These are phyloP conservation scores for Thielaviopsis ethacetica DNA, from an alignment of 2,329 filamentous ascomycete species.

Conservation along the genomic window DNA sequence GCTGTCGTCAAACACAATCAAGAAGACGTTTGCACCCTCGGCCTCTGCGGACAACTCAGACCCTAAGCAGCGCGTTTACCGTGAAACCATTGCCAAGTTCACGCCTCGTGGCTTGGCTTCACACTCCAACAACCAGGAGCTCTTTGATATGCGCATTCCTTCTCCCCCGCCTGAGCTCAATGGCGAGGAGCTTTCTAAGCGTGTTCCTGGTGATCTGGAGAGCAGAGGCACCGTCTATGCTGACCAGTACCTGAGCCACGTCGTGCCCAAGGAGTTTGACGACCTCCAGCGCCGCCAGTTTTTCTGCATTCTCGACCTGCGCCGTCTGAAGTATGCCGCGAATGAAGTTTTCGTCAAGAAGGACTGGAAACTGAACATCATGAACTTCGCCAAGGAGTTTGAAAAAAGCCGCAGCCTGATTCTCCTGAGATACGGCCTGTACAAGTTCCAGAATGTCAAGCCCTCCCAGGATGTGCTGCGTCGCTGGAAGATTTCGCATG, in stretches of 20 bases:
- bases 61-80: constrained; percentile 25
- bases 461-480: constrained; percentile 40
- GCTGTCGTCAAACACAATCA: constrained; percentile 27
- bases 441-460: constrained; percentile 46
- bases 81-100: constrained; percentile 30
- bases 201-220: constrained; percentile 35
- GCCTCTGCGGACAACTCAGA: constrained; percentile 27
- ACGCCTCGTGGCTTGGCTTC: constrained; percentile 33
- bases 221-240: constrained; percentile 40
- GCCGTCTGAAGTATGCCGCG: constrained; percentile 43
- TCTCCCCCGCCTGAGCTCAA: constrained; percentile 39
- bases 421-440: constrained; percentile 43
- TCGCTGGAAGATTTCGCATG: constrained; percentile 41
- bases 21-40: constrained; percentile 30
- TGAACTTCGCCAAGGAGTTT: constrained; percentile 48
- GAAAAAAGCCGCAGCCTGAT: constrained; percentile 47
- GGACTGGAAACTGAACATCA: constrained; percentile 45
- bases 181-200: constrained; percentile 35
- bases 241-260: constrained; percentile 40
- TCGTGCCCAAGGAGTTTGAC: constrained; percentile 39
- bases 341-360: constrained; percentile 44
- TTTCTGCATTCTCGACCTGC: constrained; percentile 45
- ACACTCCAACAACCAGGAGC: constrained; percentile 28
- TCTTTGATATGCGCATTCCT: constrained; percentile 42
- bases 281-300: constrained; percentile 45